Base-by-base conservation (phyloP, 768 basidiomycete species). In the Tylopilus subfusipes region DNA sequence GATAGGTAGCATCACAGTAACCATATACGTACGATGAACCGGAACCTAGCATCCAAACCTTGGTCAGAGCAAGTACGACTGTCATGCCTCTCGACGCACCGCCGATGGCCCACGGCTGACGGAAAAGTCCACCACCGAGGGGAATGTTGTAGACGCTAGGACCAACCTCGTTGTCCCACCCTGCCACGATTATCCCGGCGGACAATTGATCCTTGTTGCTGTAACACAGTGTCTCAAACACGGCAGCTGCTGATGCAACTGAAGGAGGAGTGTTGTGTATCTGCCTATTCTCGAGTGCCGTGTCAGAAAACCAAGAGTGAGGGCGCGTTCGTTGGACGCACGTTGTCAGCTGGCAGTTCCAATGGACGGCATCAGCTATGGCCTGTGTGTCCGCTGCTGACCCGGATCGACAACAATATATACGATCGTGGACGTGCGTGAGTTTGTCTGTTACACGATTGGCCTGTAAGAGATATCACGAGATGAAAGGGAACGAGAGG, bases 371-470 rank as follows among this genome's bases (percentile, higher is more conserved):
- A 69, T 99, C 97, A 51, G 97, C 96, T 29, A 99, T 79, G 47
- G 95, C 93, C 72, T 97, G 97, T 3, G 97, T 99, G 71, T 99
- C 96, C 22, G 96, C 96, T 43, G 96, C 92, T 61, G 94, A 97
- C 47, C 97, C 97, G 40, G 93, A 97, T 55, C 97, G 89, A 82
- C 97, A 99, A 71, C 97, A 99, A 73, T 98, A 99, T 72, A 98
- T 91, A 62, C 93, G 92, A 74, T 99, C 97, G 72, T 98, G 94
- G 62, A 99, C 81, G 69, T 91, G 83, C 2, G 95, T 97, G 56
- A 98, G 82, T 76, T 99, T 99, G 81, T 99, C 96, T 40, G 96
- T 99, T 19, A 98, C 96, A 72, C 96, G 88, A 72, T 98, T 98
- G 24, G 94, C 93, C 93, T 96, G 57, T 34, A 48, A 38, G 36